phyloP scores from a whole-genome alignment of 768 basidiomycete genomes.

The Phallus indusiatus region DNA sequence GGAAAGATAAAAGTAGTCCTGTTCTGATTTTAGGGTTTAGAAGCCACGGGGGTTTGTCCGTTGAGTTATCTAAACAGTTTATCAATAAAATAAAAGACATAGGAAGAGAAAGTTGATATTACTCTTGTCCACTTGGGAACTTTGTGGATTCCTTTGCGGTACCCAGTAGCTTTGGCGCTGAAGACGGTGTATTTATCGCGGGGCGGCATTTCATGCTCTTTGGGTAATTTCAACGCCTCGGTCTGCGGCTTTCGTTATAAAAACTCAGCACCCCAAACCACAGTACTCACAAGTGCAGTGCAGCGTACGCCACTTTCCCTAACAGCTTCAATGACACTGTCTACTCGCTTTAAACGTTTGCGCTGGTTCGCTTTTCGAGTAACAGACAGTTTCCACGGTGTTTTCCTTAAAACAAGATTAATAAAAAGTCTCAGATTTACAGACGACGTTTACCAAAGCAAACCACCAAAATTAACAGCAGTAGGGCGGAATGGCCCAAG shows the following conservation, averaged over 20 bases:
- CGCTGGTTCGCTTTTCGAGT: constrained; percentile 92
- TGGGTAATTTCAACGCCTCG: constrained; percentile 74
- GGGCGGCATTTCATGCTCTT: constrained; percentile 86
- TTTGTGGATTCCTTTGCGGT: constrained; percentile 92
- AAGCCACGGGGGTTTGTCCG: constrained; percentile 89
- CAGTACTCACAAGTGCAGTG: constrained; percentile 54
- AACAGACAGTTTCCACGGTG: constrained; percentile 83
- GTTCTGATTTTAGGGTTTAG: constrained; percentile 49
- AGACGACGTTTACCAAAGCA: constrained; percentile 59
- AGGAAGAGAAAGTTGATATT: constrained; percentile 19
- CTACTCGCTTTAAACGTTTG: constrained; percentile 82
- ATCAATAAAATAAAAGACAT: constrained; percentile 5
- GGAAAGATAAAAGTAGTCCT: constrained; percentile 76
- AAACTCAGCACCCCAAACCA: not conserved
- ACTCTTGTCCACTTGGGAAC: constrained; percentile 97
- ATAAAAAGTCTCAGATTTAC: not conserved
- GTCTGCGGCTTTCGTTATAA: too few species aligned
- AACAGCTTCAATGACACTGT: constrained; percentile 86
- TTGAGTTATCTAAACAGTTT: constrained; percentile 55
- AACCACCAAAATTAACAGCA: constrained; percentile 57
- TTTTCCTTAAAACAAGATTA: constrained; percentile 54
- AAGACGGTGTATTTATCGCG: constrained; percentile 96
- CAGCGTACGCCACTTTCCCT: constrained; percentile 74
- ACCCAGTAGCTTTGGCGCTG: constrained; percentile 55
- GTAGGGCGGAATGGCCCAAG: constrained; percentile 80